These are phyloP conservation scores for Boletus bicolor DNA, from an alignment of 768 basidiomycete genomes.

Conservation along the genomic window DNA sequence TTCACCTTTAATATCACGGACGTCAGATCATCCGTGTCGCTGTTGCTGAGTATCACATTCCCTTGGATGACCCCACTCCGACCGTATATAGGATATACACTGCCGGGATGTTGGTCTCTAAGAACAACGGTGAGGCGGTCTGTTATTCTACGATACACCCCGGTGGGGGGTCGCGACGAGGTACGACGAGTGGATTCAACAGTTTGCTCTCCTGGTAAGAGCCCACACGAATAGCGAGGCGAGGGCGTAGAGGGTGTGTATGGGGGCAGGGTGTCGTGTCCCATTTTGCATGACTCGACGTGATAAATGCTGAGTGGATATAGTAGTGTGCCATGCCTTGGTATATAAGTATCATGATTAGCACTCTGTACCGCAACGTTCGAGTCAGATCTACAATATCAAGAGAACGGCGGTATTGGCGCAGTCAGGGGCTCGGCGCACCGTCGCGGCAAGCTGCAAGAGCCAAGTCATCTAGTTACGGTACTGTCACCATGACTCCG, in stretches of 20 bases:
- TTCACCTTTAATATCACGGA: conserved; percentile 27
- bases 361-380: no score
- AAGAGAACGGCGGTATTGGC: not conserved
- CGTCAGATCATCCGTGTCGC: conserved; percentile 3
- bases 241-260: conserved; percentile 53
- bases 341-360: not conserved
- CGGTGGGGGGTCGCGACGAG: conserved; percentile 5
- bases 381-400: no score
- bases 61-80: conserved; percentile 23
- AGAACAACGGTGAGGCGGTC: conserved; percentile 24
- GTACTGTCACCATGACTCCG: no score
- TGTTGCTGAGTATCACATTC: conserved; percentile 18
- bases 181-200: conserved; percentile 42
- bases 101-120: conserved; percentile 23
- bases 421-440: not conserved
- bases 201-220: conserved; percentile 46
- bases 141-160: conserved; percentile 31
- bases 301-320: not conserved
- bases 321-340: not conserved
- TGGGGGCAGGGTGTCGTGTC: conserved; percentile 34
- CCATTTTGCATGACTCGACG: conserved; percentile 2
- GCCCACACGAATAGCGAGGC: conserved; percentile 54
- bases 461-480: not conserved
- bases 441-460: no score
- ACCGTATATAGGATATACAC: conserved; percentile 20